These are phyloP conservation scores for Vigna reflexopilosa DNA, from an alignment of 306 rosid species.

Conservation along the genomic window DNA sequence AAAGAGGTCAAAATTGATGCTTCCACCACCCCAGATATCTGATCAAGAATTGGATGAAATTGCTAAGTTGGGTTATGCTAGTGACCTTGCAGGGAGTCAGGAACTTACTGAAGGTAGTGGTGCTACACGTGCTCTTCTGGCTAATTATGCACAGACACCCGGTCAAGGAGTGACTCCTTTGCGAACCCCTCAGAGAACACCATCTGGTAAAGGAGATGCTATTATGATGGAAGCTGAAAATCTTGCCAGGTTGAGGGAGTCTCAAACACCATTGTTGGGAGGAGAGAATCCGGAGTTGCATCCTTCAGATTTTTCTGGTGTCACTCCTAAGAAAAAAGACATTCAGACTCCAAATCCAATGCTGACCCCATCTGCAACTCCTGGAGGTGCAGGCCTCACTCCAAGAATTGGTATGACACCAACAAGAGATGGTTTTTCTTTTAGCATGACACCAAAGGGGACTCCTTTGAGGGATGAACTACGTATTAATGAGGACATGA, in stretches of 20 bases:
- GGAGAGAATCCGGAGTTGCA: constrained; percentile 92
- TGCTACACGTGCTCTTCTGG: constrained; percentile 85
- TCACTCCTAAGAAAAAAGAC: constrained; percentile 84
- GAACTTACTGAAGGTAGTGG: constrained; percentile 77
- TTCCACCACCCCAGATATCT: constrained; percentile 93
- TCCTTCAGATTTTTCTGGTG: constrained; percentile 94
- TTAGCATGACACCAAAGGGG: constrained; percentile 81
- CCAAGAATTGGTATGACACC: constrained; percentile 86
- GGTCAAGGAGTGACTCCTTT: constrained; percentile 76
- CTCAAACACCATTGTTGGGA: constrained; percentile 91
- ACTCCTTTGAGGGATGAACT: constrained; percentile 90
- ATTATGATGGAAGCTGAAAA: constrained; percentile 97
- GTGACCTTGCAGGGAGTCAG: constrained; percentile 82
- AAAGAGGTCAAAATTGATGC: constrained; percentile 90
- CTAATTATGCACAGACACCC: constrained; percentile 86
- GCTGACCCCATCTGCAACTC: constrained; percentile 87
- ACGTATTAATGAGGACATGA: constrained; percentile 79
- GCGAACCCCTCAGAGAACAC: constrained; percentile 91
- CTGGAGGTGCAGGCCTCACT: constrained; percentile 79
- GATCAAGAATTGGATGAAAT: constrained; percentile 91
- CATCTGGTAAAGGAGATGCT: constrained; percentile 90
- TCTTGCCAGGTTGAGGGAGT: constrained; percentile 91
- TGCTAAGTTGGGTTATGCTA: constrained; percentile 92
- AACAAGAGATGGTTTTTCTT: constrained; percentile 72
- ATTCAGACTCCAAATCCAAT: constrained; percentile 82